These are phyloP conservation scores for Penicillium fimorum DNA, from an alignment of 495 filamentous ascomycete species.

Conservation along the genomic window DNA sequence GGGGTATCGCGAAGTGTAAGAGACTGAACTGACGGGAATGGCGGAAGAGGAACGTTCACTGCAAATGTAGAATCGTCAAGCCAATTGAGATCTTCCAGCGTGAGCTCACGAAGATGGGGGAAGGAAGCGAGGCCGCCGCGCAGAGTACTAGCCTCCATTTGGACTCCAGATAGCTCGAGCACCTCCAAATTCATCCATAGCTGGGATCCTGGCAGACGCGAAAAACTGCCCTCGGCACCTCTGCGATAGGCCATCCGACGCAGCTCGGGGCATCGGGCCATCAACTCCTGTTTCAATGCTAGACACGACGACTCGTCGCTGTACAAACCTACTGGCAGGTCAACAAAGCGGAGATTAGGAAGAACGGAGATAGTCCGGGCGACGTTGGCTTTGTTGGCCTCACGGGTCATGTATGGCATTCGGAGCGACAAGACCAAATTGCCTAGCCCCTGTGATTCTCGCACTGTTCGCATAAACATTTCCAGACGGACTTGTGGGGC, in stretches of 20 bases:
- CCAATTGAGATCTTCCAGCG: constrained; percentile 61
- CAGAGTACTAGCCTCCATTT: constrained; percentile 68
- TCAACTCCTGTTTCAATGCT: constrained; percentile 77
- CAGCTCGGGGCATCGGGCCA: constrained; percentile 76
- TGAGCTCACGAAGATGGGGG: constrained; percentile 65
- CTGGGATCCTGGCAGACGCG: constrained; percentile 58
- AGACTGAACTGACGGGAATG: constrained; percentile 68
- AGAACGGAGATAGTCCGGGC: constrained; percentile 81
- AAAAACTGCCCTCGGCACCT: constrained; percentile 77
- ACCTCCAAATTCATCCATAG: constrained; percentile 80
- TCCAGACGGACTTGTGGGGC: constrained; percentile 71
- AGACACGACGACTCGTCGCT: constrained; percentile 71
- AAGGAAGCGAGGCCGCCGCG: constrained; percentile 69
- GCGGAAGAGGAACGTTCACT: constrained; percentile 54
- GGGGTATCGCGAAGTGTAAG: constrained; percentile 67
- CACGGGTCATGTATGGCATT: constrained; percentile 94
- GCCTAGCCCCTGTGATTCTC: constrained; percentile 67
- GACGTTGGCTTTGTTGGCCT: constrained; percentile 78
- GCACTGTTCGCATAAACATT: constrained; percentile 75
- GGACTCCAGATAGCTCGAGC: constrained; percentile 69
- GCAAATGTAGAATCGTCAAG: constrained; percentile 75
- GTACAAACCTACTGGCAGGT: constrained; percentile 79
- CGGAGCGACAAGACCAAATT: constrained; percentile 72
- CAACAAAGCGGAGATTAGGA: constrained; percentile 85
- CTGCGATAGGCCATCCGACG: constrained; percentile 81